Percentiles rank a stretch among this genome's conserved stretches.
Evolutionary conservation across 2,329 filamentous ascomycete species (phyloP).

Genomic region (Pseudogymnoascus sp.): DNA sequence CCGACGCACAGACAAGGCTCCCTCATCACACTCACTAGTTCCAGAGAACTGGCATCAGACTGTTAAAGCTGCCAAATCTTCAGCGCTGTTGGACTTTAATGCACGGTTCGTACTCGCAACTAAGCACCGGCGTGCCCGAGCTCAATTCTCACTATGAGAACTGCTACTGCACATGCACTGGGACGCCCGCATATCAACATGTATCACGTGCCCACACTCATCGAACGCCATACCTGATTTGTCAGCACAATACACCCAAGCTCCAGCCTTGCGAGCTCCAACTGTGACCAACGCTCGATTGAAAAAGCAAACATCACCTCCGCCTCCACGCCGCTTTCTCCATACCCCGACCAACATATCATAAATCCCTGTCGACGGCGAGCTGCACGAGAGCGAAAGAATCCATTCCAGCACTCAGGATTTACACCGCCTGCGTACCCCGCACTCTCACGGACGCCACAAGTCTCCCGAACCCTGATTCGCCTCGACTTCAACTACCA

Average conservation of each 20-base stretch:
- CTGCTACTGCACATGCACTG: neutral
- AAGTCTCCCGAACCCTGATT: neutral
- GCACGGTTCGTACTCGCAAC: neutral
- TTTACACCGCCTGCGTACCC: conserved; percentile 1
- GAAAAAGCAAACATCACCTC: neutral
- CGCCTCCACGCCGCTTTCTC: neutral
- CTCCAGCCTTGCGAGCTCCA: neutral
- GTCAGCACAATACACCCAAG: neutral
- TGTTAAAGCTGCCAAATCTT: neutral
- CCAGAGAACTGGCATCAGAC: neutral
- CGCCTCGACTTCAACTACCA: neutral
- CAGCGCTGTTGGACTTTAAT: neutral
- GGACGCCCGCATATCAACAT: neutral
- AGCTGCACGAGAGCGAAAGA: neutral
- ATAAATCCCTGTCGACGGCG: neutral
- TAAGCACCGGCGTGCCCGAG: neutral
- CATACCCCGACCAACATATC: neutral
- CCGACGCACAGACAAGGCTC: neutral
- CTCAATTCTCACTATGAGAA: neutral
- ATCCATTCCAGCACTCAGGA: neutral
- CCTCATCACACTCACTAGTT: neutral
- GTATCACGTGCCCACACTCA: neutral
- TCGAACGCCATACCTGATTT: neutral
- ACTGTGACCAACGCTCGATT: neutral
- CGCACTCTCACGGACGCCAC: neutral